phyloP scores from a whole-genome alignment of 2,329 filamentous ascomycete species.

The Chaetoscypha palmicola region DNA sequence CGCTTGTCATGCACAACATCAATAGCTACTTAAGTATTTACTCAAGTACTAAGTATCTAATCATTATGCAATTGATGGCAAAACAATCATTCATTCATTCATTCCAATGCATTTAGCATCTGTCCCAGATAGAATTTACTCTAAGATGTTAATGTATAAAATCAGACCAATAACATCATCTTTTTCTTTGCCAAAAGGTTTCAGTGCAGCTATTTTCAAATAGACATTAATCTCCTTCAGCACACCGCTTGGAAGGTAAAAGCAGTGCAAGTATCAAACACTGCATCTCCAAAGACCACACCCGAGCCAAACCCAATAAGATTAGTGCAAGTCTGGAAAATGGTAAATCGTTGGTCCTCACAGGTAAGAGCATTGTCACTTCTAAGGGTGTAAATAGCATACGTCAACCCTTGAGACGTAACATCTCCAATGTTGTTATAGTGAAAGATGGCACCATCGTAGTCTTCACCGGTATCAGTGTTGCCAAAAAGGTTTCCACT shows the following conservation, averaged over 20 bases:
- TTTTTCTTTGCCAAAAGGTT: too few relatives aligned
- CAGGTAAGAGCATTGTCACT: not conserved
- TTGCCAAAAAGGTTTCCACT: not conserved
- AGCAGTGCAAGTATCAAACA: not conserved
- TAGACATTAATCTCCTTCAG: too few relatives aligned
- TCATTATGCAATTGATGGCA: too few relatives aligned
- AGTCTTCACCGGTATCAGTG: not conserved
- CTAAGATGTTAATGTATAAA: too few relatives aligned
- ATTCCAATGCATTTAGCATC: too few relatives aligned
- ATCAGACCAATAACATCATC: too few relatives aligned
- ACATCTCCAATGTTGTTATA: not conserved
- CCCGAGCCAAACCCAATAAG: not conserved
- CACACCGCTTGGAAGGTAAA: not conserved
- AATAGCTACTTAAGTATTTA: too few relatives aligned
- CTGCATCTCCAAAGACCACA: not conserved
- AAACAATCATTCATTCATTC: too few relatives aligned
- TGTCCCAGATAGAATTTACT: too few relatives aligned
- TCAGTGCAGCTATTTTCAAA: too few relatives aligned
- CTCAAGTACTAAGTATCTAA: too few relatives aligned
- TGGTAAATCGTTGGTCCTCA: not conserved
- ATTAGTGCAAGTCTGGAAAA: not conserved
- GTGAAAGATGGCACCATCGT: not conserved
- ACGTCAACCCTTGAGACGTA: not conserved
- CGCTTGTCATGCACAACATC: too few relatives aligned
- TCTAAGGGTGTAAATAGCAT: not conserved